Base-by-base conservation (phyloP, 176 grass and related monocot genomes). In the Saccharum spontaneum region DNA sequence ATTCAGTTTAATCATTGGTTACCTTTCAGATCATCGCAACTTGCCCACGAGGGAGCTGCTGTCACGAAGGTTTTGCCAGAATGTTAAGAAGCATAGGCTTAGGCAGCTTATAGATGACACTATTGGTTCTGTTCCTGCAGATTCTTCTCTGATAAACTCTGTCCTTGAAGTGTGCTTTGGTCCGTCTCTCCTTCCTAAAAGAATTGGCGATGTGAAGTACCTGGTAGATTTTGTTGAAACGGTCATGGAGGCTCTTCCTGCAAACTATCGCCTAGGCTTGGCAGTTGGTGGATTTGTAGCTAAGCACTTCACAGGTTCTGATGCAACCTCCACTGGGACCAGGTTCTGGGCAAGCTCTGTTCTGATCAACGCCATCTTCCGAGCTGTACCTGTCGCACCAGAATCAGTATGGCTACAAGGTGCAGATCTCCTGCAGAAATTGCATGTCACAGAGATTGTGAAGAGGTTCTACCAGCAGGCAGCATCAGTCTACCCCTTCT, bases 401-500 rank as follows among this genome's bases (percentile, higher is more conserved):
- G 97, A 99, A 92, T 88, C 83, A 22, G 79, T 94, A 68, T 99
- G 97, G 97, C 54, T 92, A 39, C 84, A 92, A 81, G 91, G 82
- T 30, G 90, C 88, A 73, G 67, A 37, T 76, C 88, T 96, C 66
- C 83, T 99, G 79, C 79, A 84, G 84, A 89, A 99, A 13, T 82
- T 92, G 36, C 85, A 88, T 59, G 77, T 52, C 48, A 48, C 77
- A 28, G 93, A 85, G 48, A 86, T 76, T 1, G 78, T 91, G 13
- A 87, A 86, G 77, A 93, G 93, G 76, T 99, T 96, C 85, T 69
- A 89, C 77, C 90, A 99, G 90, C 91, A 94, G 77, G 97, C 91
- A 24, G 73, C 89, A n/a, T 96, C 91, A 6, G 91, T 96, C 23
- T 99, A 96, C 81, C 97, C 97, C 76, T 99, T 99, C 79, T 99